phyloP scores from a whole-genome alignment of 768 basidiomycete species.

The Tephrocybe rancida region DNA sequence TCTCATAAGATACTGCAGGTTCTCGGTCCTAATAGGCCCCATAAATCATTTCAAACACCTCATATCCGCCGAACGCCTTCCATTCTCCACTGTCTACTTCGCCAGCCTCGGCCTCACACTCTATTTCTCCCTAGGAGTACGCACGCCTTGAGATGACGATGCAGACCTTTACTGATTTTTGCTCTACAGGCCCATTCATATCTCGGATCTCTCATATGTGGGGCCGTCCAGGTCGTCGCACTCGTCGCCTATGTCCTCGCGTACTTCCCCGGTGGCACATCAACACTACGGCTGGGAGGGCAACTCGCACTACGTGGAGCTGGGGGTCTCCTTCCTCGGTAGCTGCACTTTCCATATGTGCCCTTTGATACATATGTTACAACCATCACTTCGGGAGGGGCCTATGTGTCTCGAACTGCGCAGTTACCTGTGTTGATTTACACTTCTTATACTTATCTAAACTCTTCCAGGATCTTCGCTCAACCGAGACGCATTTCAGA shows the following conservation, averaged over 20 bases:
- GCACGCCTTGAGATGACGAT: slow-evolving; percentile 25
- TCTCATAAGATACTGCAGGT: slow-evolving; percentile 40
- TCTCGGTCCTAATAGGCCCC: slow-evolving; percentile 87
- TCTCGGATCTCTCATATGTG: slow-evolving; percentile 82
- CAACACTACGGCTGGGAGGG: slow-evolving; percentile 79
- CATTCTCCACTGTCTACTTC: slow-evolving; percentile 85
- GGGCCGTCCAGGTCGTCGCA: slow-evolving; percentile 82
- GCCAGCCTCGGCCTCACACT: slow-evolving; percentile 82
- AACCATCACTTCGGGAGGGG: background rate
- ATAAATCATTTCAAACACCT: slow-evolving; percentile 92
- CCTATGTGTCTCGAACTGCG: too few relatives aligned
- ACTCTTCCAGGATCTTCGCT: too few relatives aligned
- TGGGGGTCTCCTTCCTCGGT: slow-evolving; percentile 80
- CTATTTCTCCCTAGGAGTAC: slow-evolving; percentile 88
- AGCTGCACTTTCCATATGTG: background rate
- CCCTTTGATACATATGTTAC: background rate
- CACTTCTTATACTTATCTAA: background rate
- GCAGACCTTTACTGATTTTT: too few relatives aligned
- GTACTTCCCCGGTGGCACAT: slow-evolving; percentile 91
- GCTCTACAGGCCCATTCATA: slow-evolving; percentile 75
- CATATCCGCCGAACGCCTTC: slow-evolving; percentile 77
- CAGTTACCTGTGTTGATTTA: background rate
- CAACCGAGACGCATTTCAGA: too few relatives aligned
- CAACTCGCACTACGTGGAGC: slow-evolving; percentile 85
- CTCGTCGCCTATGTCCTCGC: slow-evolving; percentile 89